Conservation (phyloP, 352 stramenopile species). For the Phytophthora sojae region DNA sequence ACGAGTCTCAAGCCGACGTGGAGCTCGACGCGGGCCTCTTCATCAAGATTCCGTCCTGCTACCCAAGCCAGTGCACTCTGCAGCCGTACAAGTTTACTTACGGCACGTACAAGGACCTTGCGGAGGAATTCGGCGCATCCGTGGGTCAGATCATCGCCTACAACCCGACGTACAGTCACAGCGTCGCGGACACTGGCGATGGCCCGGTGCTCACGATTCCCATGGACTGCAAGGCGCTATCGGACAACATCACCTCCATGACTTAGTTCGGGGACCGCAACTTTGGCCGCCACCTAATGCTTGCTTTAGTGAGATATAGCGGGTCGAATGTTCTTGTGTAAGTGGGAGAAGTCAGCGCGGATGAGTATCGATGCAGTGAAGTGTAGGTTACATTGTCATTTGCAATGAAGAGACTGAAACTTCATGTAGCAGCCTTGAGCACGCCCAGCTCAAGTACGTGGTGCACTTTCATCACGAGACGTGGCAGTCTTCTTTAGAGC, state of each 20-base stretch:
- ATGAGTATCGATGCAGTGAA: background rate
- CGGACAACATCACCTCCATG: slow-evolving; percentile 17
- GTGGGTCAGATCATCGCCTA: slow-evolving; percentile 28
- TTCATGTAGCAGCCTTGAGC: background rate
- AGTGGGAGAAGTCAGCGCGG: background rate
- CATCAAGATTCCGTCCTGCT: slow-evolving; percentile 33
- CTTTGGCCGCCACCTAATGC: background rate
- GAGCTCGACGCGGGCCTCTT: slow-evolving; percentile 20
- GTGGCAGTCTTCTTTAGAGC: background rate
- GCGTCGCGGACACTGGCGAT: slow-evolving; percentile 11
- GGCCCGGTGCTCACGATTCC: slow-evolving; percentile 20
- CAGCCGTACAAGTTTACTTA: slow-evolving; percentile 31
- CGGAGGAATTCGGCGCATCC: slow-evolving; percentile 16
- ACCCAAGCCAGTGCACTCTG: slow-evolving; percentile 29
- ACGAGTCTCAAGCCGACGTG: slow-evolving; percentile 27
- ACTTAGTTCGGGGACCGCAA: background rate
- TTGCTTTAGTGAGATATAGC: background rate
- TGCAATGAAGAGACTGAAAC: background rate
- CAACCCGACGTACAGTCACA: slow-evolving; percentile 33
- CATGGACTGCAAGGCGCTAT: slow-evolving; percentile 25
- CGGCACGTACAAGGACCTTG: slow-evolving; percentile 31
- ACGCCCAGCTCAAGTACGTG: background rate
- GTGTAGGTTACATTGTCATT: background rate
- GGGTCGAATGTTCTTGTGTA: too few species aligned
- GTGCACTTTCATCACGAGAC: background rate